A percentile compares a stretch with the other conserved stretches of the same genome.
Evolutionary conservation across 805 yeast species (phyloP).

Genomic region (Zygotorulaspora sp.): DNA sequence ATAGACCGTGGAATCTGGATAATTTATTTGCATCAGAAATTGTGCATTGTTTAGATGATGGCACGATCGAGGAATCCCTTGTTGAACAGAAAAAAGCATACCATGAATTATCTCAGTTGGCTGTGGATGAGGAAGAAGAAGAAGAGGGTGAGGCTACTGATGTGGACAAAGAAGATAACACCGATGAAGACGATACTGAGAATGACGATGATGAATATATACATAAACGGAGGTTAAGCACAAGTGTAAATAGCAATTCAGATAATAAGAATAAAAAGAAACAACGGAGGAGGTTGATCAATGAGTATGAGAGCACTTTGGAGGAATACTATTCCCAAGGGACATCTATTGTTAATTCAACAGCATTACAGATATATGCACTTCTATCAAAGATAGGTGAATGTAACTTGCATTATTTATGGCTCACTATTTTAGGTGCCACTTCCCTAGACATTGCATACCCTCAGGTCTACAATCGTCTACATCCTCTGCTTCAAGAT

Average conservation of each 20-base stretch:
- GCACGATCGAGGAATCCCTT: conserved; percentile 59
- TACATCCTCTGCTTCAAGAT: conserved; percentile 71
- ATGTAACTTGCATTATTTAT: conserved; percentile 58
- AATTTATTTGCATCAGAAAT: conserved; percentile 79
- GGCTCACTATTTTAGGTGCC: conserved; percentile 88
- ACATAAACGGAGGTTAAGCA: conserved; percentile 18
- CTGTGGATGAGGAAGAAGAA: conserved; percentile 37
- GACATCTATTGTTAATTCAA: conserved; percentile 66
- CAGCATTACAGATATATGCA: conserved; percentile 76
- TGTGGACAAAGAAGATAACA: conserved; percentile 37
- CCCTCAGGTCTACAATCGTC: conserved; percentile 67
- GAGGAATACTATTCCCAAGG: conserved; percentile 84
- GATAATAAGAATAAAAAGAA: conserved; percentile 31
- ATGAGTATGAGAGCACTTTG: conserved; percentile 49
- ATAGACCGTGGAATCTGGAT: conserved; percentile 94
- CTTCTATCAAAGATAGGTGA: conserved; percentile 79
- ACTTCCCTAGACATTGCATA: conserved; percentile 70
- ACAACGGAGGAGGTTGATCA: conserved; percentile 41
- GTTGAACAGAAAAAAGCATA: conserved; percentile 59
- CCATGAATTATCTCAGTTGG: conserved; percentile 42
- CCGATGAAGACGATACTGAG: conserved; percentile 24
- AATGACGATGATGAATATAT: conserved; percentile 19
- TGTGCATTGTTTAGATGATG: conserved; percentile 84
- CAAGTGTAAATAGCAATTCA: conserved; percentile 10
- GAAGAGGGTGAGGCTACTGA: conserved; percentile 37